Evolutionary conservation across 257 asterid species (phyloP), one percentile per base, ranked within the genome.

Genomic region (Thymus quinquecostatus): DNA sequence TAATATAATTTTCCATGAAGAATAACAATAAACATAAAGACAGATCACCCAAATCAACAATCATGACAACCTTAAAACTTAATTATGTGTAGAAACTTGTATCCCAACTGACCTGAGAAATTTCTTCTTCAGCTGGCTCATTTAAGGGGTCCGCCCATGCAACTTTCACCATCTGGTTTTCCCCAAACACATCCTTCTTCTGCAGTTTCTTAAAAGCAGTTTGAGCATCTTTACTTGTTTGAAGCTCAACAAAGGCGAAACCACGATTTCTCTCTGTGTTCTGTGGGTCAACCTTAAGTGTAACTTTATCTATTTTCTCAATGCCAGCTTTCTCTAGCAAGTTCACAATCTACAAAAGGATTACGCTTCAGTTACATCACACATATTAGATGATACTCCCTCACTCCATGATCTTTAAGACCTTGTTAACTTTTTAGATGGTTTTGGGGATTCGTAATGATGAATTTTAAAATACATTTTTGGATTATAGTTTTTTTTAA

Each of bases 141-240:
- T 62, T 68, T 72, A 82, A 77, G 43, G 96, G 92, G 44, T 86
- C 80, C n/a, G 97, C 97, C 97, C 97, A 90, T 61, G 75, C 84
- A 70, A 88, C 88, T 73, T 77, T 84, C 45, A 90, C 75, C 67
- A 67, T 79, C 78, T 47, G 66, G 73, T 82, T 72, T 64, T 69
- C 62, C 36, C 82, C 84, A 54, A 88, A 82, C 65, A 48, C 56
- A 65, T 81, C 84, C 69, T 79, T 77, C 80, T 77, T 85, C 77
- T 88, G 89, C 82, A 90, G 87, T 70, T 80, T 86, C 56, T 66
- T 64, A 49, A 82, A 85, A 71, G 96, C 97, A 78, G 68, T 58
- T 77, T 88, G 86, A 82, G 96, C 97, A 82, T 80, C 86, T 81
- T 78, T 88, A 70, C 68, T 68, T 60, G 93, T 86, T 82, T 84